phyloP scores from a whole-genome alignment of 306 rosid genomes.

The Medicago lupulina region DNA sequence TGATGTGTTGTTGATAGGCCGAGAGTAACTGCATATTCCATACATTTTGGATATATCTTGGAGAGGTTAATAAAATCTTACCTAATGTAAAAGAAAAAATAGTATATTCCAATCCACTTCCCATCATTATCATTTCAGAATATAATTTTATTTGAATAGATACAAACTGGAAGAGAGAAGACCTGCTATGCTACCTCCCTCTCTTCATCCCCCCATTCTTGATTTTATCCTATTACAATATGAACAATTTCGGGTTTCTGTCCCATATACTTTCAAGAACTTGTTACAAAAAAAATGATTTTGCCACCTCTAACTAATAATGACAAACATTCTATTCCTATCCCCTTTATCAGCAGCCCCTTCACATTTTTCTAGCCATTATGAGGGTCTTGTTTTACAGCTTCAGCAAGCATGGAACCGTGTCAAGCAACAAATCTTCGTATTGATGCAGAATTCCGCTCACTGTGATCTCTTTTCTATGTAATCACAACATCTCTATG shows the following conservation, averaged over 20 bases:
- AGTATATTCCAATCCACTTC: slow-evolving; percentile 35
- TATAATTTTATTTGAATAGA: slow-evolving; percentile 34
- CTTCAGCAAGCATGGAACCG: slow-evolving; percentile 41
- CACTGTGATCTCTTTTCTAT: neutral
- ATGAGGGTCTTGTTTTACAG: slow-evolving; percentile 20
- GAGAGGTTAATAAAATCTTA: neutral
- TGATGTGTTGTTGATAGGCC: neutral
- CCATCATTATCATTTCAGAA: slow-evolving; percentile 37
- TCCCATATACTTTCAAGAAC: slow-evolving; percentile 35
- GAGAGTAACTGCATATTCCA: neutral
- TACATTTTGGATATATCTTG: neutral
- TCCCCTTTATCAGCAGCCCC: slow-evolving; percentile 29
- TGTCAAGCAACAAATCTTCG: slow-evolving; percentile 28
- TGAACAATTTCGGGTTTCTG: slow-evolving; percentile 46
- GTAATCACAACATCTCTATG: slow-evolving; percentile 10
- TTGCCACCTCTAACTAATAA: slow-evolving; percentile 36
- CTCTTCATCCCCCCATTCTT: slow-evolving; percentile 31
- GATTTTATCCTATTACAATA: slow-evolving; percentile 46
- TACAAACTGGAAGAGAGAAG: slow-evolving; percentile 39
- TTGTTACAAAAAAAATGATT: slow-evolving; percentile 48
- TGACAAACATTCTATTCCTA: slow-evolving; percentile 31
- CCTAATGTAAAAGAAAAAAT: neutral
- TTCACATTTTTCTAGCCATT: slow-evolving; percentile 32
- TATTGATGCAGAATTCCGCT: neutral
- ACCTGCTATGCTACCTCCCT: slow-evolving; percentile 28